These are phyloP conservation scores for Sporormia fimetaria DNA, from an alignment of 495 filamentous ascomycete species.

Conservation along the genomic window DNA sequence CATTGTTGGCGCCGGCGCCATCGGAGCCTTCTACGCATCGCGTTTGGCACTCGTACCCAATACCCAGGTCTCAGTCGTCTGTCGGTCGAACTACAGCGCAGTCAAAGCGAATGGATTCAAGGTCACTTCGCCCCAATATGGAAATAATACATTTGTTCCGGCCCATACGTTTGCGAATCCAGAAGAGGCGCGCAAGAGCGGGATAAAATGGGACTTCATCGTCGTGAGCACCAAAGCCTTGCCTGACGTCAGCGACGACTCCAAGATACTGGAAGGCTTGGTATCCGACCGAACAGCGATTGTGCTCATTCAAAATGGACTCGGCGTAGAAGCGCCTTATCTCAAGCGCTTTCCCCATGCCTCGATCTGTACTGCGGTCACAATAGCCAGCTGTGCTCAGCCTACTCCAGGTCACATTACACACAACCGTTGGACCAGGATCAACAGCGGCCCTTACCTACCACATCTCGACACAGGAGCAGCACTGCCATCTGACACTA, in stretches of 20 bases:
- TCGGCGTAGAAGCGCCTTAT: slow-evolving; percentile 57
- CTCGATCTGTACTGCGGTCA: slow-evolving; percentile 51
- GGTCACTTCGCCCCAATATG: slow-evolving; percentile 43
- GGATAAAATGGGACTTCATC: slow-evolving; percentile 29
- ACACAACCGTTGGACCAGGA: slow-evolving; percentile 52
- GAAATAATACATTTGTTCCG: slow-evolving; percentile 42
- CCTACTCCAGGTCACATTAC: slow-evolving; percentile 39
- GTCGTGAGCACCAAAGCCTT: slow-evolving; percentile 33
- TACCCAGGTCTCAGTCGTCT: slow-evolving; percentile 35
- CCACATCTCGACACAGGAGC: slow-evolving; percentile 18
- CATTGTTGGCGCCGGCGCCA: slow-evolving; percentile 48
- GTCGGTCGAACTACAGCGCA: slow-evolving; percentile 45
- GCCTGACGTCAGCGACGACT: slow-evolving; percentile 32
- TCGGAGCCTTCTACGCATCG: slow-evolving; percentile 50
- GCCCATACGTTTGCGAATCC: slow-evolving; percentile 37
- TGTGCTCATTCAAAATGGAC: slow-evolving; percentile 60
- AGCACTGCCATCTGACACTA: slow-evolving; percentile 2
- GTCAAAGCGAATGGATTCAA: slow-evolving; percentile 38
- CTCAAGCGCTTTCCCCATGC: slow-evolving; percentile 42
- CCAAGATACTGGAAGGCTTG: slow-evolving; percentile 31
- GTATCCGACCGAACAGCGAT: slow-evolving; percentile 32
- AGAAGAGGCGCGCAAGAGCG: slow-evolving; percentile 19
- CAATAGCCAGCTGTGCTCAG: slow-evolving; percentile 45
- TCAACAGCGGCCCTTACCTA: slow-evolving; percentile 46
- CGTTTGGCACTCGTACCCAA: slow-evolving; percentile 40